phyloP scores from a whole-genome alignment of 345 rosid species.

The Brassica rapa region DNA sequence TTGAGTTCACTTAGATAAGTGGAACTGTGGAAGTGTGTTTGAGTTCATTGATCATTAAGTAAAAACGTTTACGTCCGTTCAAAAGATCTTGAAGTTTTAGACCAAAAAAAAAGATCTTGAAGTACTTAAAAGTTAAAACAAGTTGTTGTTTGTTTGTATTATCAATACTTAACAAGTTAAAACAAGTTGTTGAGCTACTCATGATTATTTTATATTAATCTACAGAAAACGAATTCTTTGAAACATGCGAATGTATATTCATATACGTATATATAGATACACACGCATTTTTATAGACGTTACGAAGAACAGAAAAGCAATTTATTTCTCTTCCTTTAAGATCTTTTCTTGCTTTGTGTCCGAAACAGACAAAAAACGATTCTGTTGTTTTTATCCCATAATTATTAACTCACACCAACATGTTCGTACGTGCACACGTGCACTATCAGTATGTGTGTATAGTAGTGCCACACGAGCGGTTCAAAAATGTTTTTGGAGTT shows the following conservation, averaged over 20 bases:
- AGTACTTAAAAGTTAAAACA: constrained; percentile 1
- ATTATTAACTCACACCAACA: constrained; percentile 33
- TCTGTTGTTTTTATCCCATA: constrained; percentile 35
- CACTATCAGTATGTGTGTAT: constrained; percentile 34
- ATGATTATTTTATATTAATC: constrained; percentile 20
- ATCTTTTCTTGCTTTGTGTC: constrained; percentile 37
- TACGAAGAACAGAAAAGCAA: constrained; percentile 36
- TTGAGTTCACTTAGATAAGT: not conserved
- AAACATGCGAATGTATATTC: not conserved
- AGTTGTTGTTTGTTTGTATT: constrained; percentile 20
- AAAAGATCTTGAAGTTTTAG: not conserved
- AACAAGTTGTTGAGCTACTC: constrained; percentile 34
- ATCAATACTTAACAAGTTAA: not conserved
- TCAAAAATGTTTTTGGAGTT: constrained; percentile 45
- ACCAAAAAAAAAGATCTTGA: not conserved
- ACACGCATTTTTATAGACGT: not conserved
- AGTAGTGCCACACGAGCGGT: constrained; percentile 37
- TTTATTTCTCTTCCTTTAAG: constrained; percentile 30
- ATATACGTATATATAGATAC: not conserved
- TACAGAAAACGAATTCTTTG: constrained; percentile 12
- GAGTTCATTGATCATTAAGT: not conserved
- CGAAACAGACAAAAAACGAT: constrained; percentile 37
- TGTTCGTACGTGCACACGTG: constrained; percentile 36
- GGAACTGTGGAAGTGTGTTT: not conserved
- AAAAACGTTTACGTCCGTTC: not conserved